Evolutionary conservation across 192 early-diverging fungal genomes (phyloP), one percentile per base, ranked within the genome.

Genomic region (Umbelopsis sp.): DNA sequence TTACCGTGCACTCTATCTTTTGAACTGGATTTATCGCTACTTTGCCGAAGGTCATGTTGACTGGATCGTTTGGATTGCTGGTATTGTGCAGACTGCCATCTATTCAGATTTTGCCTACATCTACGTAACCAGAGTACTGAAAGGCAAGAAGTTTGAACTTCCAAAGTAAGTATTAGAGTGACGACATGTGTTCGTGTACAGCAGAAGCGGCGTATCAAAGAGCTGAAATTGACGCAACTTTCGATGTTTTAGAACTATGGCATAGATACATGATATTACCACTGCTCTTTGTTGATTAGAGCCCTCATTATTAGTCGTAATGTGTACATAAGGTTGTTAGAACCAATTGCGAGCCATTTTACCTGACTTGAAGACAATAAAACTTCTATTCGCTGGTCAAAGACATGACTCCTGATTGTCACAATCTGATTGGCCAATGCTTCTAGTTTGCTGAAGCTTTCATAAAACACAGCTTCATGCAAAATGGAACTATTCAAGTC

Each of bases 41-140:
- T 76, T 67, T 80, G 78, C 82, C 8, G 92, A 95, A 55, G 74
- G 80, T 65, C 85, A 91, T 72, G 81, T 89, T 15, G 97, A 98
- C 74, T 91, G 85, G 82, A 91, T 98, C 72, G 88, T 92, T 35
- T 95, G 95, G 85, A 53, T 95, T 51, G 91, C 97, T 33, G 98
- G 98, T 44, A 71, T 93, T 20, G 82, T 99, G 37, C 98, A 99
- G 77, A 99, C 98, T 2, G 93, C 87, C 37, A 81, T 99, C 2
- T 99, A 98, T 74, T 91, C 87, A 74, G 98, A 99, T 82, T 99
- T 99, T 79, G 97, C 98, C 84, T 98, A 97, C 75, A 91, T 98
- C 53, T 99, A 99, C 82, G 23, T 51, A 33, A 37, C 33, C 76
- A 89, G 88, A 74, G 91, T 92, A 37, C 71, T 90, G 78, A 84